Evolutionary conservation across 2,329 filamentous ascomycete genomes (phyloP).

Genomic region (Dactylellina leptospora): DNA sequence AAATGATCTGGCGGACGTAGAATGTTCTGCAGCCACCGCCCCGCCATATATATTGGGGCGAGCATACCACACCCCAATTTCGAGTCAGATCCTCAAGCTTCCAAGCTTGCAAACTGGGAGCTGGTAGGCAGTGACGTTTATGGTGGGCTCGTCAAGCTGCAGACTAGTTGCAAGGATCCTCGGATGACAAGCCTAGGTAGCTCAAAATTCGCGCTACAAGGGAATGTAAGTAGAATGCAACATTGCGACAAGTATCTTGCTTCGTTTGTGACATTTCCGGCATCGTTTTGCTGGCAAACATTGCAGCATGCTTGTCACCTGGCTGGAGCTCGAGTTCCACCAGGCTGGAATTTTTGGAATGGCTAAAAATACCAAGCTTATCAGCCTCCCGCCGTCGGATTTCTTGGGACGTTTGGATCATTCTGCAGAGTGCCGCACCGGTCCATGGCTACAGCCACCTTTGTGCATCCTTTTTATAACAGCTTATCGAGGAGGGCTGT

Average conservation of each 20-base stretch:
- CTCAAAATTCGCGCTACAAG: constrained; percentile 45
- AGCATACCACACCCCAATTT: constrained; percentile 21
- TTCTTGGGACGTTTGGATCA: neutral
- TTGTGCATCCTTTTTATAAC: constrained; percentile 6
- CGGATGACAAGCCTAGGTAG: constrained; percentile 24
- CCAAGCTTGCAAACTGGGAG: constrained; percentile 10
- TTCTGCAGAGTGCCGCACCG: constrained; percentile 21
- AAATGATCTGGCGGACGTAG: neutral
- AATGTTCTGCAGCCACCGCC: constrained; percentile 23
- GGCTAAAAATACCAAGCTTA: constrained; percentile 52
- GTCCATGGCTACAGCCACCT: constrained; percentile 37
- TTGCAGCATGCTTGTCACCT: constrained; percentile 51
- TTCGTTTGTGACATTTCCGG: constrained; percentile 27
- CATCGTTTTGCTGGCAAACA: constrained; percentile 46
- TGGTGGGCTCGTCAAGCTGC: constrained; percentile 49
- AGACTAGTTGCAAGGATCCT: constrained; percentile 40
- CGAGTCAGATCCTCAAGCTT: constrained; percentile 45
- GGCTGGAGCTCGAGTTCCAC: constrained; percentile 35
- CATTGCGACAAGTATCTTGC: constrained; percentile 33
- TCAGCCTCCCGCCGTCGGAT: constrained; percentile 40
- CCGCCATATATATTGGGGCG: constrained; percentile 46
- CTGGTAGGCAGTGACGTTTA: constrained; percentile 48
- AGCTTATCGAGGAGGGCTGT: constrained; percentile 32
- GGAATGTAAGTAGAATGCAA: constrained; percentile 27
- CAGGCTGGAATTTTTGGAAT: constrained; percentile 35